Evolutionary conservation across 129 eudicot genomes (phyloP).

Genomic region (Solidago caesia): DNA sequence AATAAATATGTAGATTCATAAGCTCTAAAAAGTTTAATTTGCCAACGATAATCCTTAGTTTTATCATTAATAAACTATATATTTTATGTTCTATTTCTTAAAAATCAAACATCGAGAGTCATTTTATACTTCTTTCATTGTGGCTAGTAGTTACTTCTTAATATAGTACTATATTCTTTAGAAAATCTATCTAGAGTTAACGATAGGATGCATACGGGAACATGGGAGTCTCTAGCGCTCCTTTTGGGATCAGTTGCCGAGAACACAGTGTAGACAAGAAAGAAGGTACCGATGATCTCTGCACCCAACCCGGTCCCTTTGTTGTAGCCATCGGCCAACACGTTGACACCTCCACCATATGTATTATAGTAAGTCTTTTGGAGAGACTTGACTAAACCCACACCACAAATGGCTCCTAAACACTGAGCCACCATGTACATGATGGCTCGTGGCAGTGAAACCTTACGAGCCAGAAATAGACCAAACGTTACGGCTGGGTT

Average conservation of each 20-base stretch:
- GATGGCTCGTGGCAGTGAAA: slow-evolving; percentile 55
- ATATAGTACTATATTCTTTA: no score
- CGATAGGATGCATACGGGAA: slow-evolving; percentile 45
- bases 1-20: no score
- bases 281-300: slow-evolving; percentile 69
- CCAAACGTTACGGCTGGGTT: slow-evolving; percentile 81
- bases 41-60: no score
- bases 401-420: slow-evolving; percentile 72
- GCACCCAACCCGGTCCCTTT: slow-evolving; percentile 59
- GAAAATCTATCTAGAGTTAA: no score
- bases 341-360: slow-evolving; percentile 67
- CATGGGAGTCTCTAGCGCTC: slow-evolving; percentile 62
- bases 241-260: slow-evolving; percentile 80
- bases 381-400: slow-evolving; percentile 58
- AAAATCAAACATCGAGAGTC: no score
- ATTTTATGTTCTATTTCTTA: no score
- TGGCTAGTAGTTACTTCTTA: no score
- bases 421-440: slow-evolving; percentile 75
- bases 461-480: slow-evolving; percentile 61
- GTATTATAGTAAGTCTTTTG: slow-evolving; percentile 45
- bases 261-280: slow-evolving; percentile 74
- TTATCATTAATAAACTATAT: no score
- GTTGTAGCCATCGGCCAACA: slow-evolving; percentile 45
- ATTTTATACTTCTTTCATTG: no score
- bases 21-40: no score